phyloP scores from a whole-genome alignment of 306 rosid genomes.

The Astragalus glycyphyllos region DNA sequence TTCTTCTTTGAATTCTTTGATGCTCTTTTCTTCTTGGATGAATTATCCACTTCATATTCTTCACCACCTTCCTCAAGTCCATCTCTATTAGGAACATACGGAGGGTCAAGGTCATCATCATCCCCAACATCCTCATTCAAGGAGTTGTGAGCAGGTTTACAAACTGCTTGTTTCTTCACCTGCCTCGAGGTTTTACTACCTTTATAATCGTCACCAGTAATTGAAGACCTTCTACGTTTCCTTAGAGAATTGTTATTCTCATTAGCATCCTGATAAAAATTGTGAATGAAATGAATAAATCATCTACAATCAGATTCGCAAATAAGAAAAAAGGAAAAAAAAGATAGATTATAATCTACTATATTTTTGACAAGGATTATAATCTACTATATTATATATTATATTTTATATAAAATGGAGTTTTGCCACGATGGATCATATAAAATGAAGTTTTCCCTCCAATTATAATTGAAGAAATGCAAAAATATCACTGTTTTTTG shows the following conservation, averaged over 20 bases:
- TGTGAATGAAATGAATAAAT: conserved; percentile 34
- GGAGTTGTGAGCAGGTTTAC: conserved; percentile 47
- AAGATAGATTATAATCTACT: conserved; percentile 1
- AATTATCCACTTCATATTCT: conserved; percentile 44
- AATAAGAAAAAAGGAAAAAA: neutral
- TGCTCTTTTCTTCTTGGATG: conserved; percentile 53
- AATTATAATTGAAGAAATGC: too few relatives aligned
- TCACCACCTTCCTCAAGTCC: conserved; percentile 54
- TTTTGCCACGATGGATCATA: too few relatives aligned
- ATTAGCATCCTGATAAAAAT: conserved; percentile 49
- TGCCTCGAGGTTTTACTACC: conserved; percentile 54
- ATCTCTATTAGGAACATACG: conserved; percentile 43
- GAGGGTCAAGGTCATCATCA: conserved; percentile 51
- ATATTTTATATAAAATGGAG: too few relatives aligned
- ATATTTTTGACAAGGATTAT: too few relatives aligned
- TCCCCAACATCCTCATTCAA: conserved; percentile 45
- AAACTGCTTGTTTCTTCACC: conserved; percentile 51
- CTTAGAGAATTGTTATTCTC: conserved; percentile 41
- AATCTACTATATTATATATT: too few relatives aligned
- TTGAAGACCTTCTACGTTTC: conserved; percentile 44
- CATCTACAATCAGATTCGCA: conserved; percentile 31
- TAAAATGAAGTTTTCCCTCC: too few relatives aligned
- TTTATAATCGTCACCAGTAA: conserved; percentile 44
- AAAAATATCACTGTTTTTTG: too few relatives aligned
- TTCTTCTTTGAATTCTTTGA: conserved; percentile 56